A percentile compares a stretch with the other conserved stretches of the same genome.
phyloP scores from a whole-genome alignment of 331 rosid species.

The Dryas integrifolia region DNA sequence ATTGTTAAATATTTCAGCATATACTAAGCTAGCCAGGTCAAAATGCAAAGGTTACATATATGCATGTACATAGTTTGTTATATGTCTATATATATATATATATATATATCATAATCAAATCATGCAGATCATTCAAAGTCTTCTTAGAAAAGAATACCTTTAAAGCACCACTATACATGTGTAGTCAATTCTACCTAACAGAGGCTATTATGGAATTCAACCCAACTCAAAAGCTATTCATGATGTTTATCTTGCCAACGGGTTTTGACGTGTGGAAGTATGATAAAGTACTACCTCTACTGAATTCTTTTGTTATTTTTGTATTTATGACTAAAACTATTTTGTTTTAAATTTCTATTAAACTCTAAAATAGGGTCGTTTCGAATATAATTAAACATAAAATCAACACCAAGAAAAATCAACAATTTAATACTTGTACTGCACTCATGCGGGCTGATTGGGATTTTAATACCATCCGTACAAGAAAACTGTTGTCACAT shows the following conservation, averaged over 20 bases:
- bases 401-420: not conserved
- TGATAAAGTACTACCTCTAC: too few species aligned
- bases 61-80: not conserved
- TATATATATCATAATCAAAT: not conserved
- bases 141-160: not conserved
- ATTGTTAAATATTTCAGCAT: too few species aligned
- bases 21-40: not conserved
- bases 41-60: not conserved
- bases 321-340: too few species aligned
- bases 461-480: not conserved
- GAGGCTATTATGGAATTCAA: constrained; percentile 30
- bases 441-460: not conserved
- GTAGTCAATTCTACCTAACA: constrained; percentile 25
- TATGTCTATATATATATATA: not conserved
- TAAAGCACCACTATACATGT: not conserved
- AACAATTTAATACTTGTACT: not conserved
- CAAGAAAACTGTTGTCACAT: constrained; percentile 19
- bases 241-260: constrained; percentile 26
- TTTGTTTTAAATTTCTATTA: too few species aligned
- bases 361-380: too few species aligned
- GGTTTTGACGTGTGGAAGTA: constrained; percentile 14
- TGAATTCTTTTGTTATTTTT: too few species aligned
- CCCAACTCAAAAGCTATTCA: constrained; percentile 46
- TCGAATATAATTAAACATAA: too few species aligned
- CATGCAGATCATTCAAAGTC: not conserved